phyloP scores from a whole-genome alignment of 768 basidiomycete genomes.

The Gelatoporia subvermispora region DNA sequence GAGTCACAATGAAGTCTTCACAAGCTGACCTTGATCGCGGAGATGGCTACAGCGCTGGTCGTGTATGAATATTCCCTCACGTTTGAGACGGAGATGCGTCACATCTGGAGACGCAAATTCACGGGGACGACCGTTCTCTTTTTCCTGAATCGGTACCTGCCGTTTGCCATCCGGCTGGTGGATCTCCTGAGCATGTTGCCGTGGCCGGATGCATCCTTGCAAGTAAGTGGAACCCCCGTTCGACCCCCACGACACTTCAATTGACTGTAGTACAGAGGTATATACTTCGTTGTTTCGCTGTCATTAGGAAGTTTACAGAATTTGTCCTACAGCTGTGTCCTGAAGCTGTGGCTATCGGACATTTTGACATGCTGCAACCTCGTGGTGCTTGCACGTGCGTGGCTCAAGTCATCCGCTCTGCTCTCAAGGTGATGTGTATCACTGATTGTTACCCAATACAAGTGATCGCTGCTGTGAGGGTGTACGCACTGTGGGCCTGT shows the following conservation, averaged over 20 bases:
- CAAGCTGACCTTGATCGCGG: no score
- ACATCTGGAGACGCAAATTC: slow-evolving; percentile 10
- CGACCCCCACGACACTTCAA: no score
- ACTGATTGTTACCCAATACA: no score
- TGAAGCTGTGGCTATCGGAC: neutral
- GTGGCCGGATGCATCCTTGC: slow-evolving; percentile 7
- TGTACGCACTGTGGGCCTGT: neutral
- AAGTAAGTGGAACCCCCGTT: slow-evolving; percentile 2
- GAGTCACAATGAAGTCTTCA: no score
- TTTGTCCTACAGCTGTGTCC: neutral
- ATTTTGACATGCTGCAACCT: neutral
- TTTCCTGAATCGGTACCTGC: slow-evolving; percentile 10
- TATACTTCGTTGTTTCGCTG: neutral
- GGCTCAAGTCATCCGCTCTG: no score
- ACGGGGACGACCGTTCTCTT: slow-evolving; percentile 11
- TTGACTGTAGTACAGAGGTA: neutral
- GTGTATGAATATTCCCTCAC: slow-evolving; percentile 9
- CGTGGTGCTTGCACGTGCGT: neutral
- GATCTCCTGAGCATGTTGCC: slow-evolving; percentile 3
- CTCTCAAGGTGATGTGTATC: no score
- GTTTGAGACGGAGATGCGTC: slow-evolving; percentile 4
- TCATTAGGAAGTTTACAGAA: neutral
- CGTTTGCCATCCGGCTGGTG: slow-evolving; percentile 2
- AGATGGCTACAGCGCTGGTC: slow-evolving; percentile 6
- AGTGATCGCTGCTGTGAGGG: neutral